phyloP scores from a whole-genome alignment of 2,329 filamentous ascomycete genomes.

The Scolecobasidium constrictum region DNA sequence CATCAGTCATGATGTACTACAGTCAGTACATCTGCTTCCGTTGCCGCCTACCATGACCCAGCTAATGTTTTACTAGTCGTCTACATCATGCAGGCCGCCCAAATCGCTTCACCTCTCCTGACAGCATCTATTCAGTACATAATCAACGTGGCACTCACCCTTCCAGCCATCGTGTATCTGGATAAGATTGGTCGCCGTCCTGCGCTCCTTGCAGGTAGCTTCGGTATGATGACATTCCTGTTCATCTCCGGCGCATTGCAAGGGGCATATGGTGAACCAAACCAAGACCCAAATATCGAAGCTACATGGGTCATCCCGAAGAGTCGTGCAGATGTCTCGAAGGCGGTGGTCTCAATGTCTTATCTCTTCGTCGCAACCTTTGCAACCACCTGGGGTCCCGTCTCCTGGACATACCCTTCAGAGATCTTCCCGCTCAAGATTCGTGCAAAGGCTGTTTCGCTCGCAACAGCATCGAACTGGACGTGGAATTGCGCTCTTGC shows the following conservation, averaged over 20 bases:
- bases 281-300: constrained; percentile 29
- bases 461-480: constrained; percentile 28
- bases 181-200: constrained; percentile 49
- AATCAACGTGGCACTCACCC: constrained; percentile 50
- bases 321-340: constrained; percentile 41
- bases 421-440: constrained; percentile 30
- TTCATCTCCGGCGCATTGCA: constrained; percentile 51
- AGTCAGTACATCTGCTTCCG: too few relatives aligned
- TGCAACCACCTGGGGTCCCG: constrained; percentile 28
- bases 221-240: constrained; percentile 48
- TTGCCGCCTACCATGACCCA: too few relatives aligned
- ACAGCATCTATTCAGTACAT: constrained; percentile 53
- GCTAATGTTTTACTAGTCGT: too few relatives aligned
- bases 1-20: constrained; percentile 40
- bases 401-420: constrained; percentile 10
- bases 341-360: constrained; percentile 38
- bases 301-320: constrained; percentile 48
- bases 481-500: constrained; percentile 29
- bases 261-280: constrained; percentile 42
- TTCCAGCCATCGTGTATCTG: constrained; percentile 50
- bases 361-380: constrained; percentile 34
- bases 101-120: constrained; percentile 46
- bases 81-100: constrained; percentile 49
- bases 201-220: constrained; percentile 43
- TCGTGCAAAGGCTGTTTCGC: constrained; percentile 29